Percentiles rank a stretch among this genome's conserved stretches.
phyloP scores from a whole-genome alignment of 2,329 filamentous ascomycete species.

The Stylonectria norvegica region DNA sequence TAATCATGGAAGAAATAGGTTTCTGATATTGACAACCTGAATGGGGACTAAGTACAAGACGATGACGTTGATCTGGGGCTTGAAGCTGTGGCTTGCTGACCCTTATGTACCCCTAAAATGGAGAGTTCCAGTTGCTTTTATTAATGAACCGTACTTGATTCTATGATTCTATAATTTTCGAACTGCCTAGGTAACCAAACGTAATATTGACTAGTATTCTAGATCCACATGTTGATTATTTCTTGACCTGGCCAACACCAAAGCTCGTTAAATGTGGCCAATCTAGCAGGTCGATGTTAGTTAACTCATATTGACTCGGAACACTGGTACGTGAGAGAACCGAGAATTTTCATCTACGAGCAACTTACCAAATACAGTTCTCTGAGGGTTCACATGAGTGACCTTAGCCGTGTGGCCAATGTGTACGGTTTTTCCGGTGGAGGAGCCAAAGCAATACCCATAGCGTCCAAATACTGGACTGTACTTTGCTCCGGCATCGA shows the following conservation, averaged over 20 bases:
- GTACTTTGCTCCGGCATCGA: constrained; percentile 22
- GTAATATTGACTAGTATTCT: neutral
- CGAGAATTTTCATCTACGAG: fast-evolving
- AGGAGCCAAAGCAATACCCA: constrained; percentile 20
- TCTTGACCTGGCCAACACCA: constrained; percentile 13
- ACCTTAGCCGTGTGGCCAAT: constrained; percentile 16
- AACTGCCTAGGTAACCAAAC: neutral
- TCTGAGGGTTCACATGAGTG: constrained; percentile 10
- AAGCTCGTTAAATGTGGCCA: constrained; percentile 18
- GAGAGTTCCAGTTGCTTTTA: too few relatives aligned
- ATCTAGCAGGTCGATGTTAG: constrained; percentile 6
- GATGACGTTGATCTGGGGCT: too few relatives aligned
- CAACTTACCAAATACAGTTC: constrained; percentile 20
- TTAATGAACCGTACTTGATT: too few relatives aligned
- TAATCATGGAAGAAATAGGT: too few relatives aligned
- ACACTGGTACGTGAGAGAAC: too few relatives aligned
- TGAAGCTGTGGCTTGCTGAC: too few relatives aligned
- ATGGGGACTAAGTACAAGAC: too few relatives aligned
- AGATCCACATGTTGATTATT: neutral
- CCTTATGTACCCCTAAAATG: too few relatives aligned
- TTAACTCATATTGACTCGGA: too few relatives aligned
- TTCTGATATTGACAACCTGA: too few relatives aligned
- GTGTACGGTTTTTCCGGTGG: neutral
- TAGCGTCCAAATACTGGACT: constrained; percentile 25
- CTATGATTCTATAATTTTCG: neutral